Base-by-base conservation (phyloP, 768 basidiomycete species). In the Auricularia auricula-judae region DNA sequence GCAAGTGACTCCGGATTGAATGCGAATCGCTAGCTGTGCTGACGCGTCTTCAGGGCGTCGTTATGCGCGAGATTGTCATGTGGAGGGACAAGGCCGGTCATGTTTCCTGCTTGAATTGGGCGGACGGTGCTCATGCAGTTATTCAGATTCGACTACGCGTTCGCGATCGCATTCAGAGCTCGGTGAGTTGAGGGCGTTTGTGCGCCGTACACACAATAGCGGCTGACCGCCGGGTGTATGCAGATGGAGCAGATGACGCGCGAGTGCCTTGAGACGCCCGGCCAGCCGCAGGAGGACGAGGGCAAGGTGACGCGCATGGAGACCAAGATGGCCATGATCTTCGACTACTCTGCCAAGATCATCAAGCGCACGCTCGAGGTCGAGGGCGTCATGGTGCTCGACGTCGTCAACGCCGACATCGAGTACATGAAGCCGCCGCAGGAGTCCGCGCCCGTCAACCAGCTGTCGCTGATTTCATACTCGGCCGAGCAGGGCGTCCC, bases 221-320 rank as follows among this genome's bases (percentile, higher is more conserved):
- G 29, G 29, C 29, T 29, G 29, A 29, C 29, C 29, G 29, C 29
- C 29, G 29, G 29, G 29, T 29, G 29, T 29, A 3, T 29, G 12
- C 68, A 91, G 85, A 96, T 98, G 94, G 94, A 98, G 72, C 85
- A 91, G 68, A 97, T 98, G 72, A 95, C 91, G 62, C 85, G 95
- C 23, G 94, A 98, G 74, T 95, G 92, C 70, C 82, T 98, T 33
- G 94, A 96, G 72, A 89, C 94, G 67, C 93, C 96, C 73, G 82
- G 80, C 43, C 82, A 85, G 63, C 66, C 76, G 68, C 74, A 78
- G 61, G 39, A 42, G 39, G 39, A 75, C 79, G 62, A 66, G 75
- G 72, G 62, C 72, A 71, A 67, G 66, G 66, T 74, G 61, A 68
- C 65, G 5, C 67, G 70, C 8, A 68, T 71, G 39, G 67, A 66